Conservation (phyloP, 2,329 filamentous ascomycete species). For the Mariannaea sp. region DNA sequence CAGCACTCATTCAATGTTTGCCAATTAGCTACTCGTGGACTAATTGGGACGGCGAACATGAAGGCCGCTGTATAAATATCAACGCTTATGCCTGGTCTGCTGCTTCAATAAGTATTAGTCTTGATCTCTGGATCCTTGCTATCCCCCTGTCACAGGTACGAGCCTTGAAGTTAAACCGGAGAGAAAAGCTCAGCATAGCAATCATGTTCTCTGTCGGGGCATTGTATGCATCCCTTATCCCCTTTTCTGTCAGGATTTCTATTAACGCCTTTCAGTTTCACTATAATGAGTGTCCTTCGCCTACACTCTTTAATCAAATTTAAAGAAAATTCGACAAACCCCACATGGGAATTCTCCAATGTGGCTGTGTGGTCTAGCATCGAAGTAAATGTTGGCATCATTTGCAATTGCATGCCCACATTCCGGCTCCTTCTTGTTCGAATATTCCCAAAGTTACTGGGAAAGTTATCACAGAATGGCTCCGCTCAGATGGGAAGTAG, state of each 20-base stretch:
- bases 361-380: neutral
- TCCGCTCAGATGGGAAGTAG: no score
- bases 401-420: neutral
- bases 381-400: neutral
- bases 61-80: neutral
- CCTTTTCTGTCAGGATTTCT: neutral
- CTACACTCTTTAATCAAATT: neutral
- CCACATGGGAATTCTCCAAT: neutral
- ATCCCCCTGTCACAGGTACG: neutral
- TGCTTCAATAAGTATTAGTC: neutral
- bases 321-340: neutral
- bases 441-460: constrained; percentile 41
- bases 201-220: neutral
- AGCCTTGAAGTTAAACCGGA: neutral
- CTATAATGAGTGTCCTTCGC: neutral
- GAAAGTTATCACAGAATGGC: no score
- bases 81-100: neutral
- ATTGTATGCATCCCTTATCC: constrained; percentile 36
- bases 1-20: constrained; percentile 45
- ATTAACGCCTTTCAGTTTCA: constrained; percentile 27
- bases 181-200: neutral
- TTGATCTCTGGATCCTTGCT: neutral
- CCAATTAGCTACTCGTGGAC: constrained; percentile 49
- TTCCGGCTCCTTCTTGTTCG: constrained; percentile 43
- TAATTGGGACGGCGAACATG: neutral